Percentiles rank a stretch among this genome's conserved stretches.
Conservation (phyloP, 208 protist genomes). For the Herpetomonas samuelpessoai region DNA sequence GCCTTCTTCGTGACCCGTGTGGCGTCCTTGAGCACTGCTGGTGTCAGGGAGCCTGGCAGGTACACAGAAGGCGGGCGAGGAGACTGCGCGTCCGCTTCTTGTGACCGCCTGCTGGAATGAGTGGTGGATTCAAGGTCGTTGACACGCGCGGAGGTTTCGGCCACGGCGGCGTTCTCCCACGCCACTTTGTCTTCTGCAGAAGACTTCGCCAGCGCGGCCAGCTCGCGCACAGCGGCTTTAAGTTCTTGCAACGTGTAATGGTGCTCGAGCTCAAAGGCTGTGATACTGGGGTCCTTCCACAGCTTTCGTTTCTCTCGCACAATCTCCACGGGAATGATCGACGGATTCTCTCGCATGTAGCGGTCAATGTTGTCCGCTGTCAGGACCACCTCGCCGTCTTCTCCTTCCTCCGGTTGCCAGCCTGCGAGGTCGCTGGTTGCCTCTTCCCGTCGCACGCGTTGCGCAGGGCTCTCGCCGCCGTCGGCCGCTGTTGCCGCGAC, state of each 20-base stretch:
- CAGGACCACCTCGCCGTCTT: conserved; percentile 60
- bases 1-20: conserved; percentile 5
- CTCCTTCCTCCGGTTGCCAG: conserved; percentile 32
- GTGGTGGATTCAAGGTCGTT: background rate
- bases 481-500: conserved; percentile 1
- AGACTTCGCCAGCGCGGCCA: background rate
- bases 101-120: no score
- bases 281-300: conserved; percentile 54
- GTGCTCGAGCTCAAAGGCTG: conserved; percentile 68
- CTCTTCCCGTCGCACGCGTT: conserved; percentile 2
- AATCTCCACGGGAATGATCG: conserved; percentile 53
- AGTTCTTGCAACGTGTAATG: conserved; percentile 80
- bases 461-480: background rate
- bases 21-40: background rate
- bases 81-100: no score
- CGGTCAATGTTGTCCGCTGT: conserved; percentile 73
- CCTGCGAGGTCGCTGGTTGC: conserved; percentile 24
- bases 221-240: conserved; percentile 34
- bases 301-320: conserved; percentile 42
- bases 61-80: no score
- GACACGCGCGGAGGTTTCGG: background rate
- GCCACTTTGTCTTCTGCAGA: background rate
- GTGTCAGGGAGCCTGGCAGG: background rate
- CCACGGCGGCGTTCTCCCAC: background rate
- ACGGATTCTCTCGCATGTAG: conserved; percentile 61